A percentile compares a stretch with the other conserved stretches of the same genome.
These are phyloP conservation scores for Exserohilum rostratum DNA, from an alignment of 2,329 filamentous ascomycete genomes.

Conservation along the genomic window DNA sequence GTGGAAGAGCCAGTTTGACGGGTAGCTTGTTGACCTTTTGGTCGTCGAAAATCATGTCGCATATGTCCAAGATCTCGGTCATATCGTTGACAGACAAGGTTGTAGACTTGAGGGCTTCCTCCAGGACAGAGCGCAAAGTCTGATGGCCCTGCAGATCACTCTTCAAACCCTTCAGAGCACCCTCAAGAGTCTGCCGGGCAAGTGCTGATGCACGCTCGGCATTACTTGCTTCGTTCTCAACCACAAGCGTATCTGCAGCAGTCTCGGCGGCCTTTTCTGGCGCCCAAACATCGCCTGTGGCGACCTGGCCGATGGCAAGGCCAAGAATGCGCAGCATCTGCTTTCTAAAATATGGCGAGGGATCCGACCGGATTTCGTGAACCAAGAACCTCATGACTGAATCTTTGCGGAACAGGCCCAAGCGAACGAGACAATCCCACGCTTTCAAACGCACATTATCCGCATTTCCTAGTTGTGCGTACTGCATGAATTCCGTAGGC, in stretches of 20 bases:
- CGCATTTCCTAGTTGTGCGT: constrained; percentile 64
- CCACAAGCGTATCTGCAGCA: constrained; percentile 56
- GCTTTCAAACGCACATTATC: constrained; percentile 65
- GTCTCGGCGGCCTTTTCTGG: constrained; percentile 38
- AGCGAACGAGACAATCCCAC: constrained; percentile 63
- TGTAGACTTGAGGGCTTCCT: constrained; percentile 61
- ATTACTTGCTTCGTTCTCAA: constrained; percentile 59
- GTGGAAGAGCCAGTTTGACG: constrained; percentile 61
- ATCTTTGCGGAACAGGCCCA: constrained; percentile 58
- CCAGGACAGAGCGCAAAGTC: constrained; percentile 60
- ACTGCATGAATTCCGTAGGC: constrained; percentile 64
- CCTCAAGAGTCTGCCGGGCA: constrained; percentile 63
- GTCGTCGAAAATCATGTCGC: constrained; percentile 60
- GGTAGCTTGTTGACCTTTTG: constrained; percentile 54
- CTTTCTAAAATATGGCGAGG: constrained; percentile 63
- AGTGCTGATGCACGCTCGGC: constrained; percentile 57
- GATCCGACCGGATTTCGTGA: constrained; percentile 61
- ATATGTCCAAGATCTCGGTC: constrained; percentile 63
- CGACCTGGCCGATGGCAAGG: constrained; percentile 62
- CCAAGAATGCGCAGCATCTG: constrained; percentile 60
- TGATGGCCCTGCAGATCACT: constrained; percentile 57
- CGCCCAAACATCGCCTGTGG: constrained; percentile 58
- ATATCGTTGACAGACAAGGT: constrained; percentile 60
- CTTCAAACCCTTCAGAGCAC: constrained; percentile 63
- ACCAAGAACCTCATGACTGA: constrained; percentile 63